Percentiles rank a stretch among this genome's conserved stretches.
Conservation (phyloP, 163 green algal genomes). For the Volvox carteri region DNA sequence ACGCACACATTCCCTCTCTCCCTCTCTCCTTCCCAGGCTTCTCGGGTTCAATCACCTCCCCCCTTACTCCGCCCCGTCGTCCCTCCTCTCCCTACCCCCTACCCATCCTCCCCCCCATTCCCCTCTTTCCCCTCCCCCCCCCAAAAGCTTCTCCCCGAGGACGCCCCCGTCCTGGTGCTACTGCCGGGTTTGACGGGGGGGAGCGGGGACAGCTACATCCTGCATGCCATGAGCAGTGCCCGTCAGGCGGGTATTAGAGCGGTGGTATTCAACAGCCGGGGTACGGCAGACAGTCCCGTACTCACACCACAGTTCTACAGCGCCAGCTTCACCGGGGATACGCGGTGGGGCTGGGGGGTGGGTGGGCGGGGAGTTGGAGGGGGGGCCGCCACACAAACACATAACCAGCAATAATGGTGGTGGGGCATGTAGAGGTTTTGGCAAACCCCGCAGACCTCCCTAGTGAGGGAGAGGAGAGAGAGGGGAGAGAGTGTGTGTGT, state of each 20-base stretch:
- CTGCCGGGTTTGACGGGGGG: constrained; percentile 95
- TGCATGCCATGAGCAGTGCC: constrained; percentile 78
- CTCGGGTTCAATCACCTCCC: too few relatives aligned
- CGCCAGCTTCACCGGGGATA: constrained; percentile 93
- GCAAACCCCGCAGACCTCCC: too few relatives aligned
- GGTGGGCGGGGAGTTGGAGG: background rate
- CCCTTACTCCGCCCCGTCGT: too few relatives aligned
- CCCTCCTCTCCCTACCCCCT: too few relatives aligned
- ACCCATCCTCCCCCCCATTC: background rate
- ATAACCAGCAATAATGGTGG: too few relatives aligned
- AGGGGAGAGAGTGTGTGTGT: too few relatives aligned
- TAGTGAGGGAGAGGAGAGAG: too few relatives aligned
- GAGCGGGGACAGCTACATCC: constrained; percentile 90
- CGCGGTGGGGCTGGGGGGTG: constrained; percentile 35
- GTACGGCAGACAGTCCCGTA: constrained; percentile 89
- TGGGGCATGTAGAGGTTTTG: too few relatives aligned
- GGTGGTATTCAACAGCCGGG: constrained; percentile 95
- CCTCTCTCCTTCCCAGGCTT: too few relatives aligned
- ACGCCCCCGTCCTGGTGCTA: constrained; percentile 92
- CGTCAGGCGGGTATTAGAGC: constrained; percentile 79
- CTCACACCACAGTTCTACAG: constrained; percentile 96
- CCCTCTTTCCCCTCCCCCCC: background rate
- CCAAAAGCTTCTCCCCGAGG: constrained; percentile 64
- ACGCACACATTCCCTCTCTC: too few relatives aligned
- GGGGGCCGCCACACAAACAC: too few relatives aligned